Conservation (phyloP, 2,329 filamentous ascomycete species). For the Monosporascus sp. region DNA sequence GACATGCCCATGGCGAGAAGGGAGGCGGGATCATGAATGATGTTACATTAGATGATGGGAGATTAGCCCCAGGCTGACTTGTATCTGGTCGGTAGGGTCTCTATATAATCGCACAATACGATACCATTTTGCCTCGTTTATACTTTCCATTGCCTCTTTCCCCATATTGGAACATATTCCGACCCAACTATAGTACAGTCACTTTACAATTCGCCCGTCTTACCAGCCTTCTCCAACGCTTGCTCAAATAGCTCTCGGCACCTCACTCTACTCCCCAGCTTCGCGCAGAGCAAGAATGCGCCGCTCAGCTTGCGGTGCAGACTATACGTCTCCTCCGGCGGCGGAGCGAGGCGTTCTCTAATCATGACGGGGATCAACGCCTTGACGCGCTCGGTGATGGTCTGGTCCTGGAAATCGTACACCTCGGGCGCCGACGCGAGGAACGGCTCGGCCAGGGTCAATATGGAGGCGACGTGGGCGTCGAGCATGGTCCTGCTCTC, state of each 20-base stretch:
- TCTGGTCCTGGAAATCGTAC: slow-evolving; percentile 92
- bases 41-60: slow-evolving; percentile 15
- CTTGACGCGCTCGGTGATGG: slow-evolving; percentile 90
- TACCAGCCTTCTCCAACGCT: slow-evolving; percentile 36
- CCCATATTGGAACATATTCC: background rate
- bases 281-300: slow-evolving; percentile 86
- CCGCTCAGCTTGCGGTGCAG: slow-evolving; percentile 92
- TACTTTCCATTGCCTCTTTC: slow-evolving; percentile 4
- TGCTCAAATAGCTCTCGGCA: slow-evolving; percentile 75
- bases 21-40: slow-evolving; percentile 16
- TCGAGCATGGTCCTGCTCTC: slow-evolving; percentile 84
- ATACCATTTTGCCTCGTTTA: slow-evolving; percentile 8
- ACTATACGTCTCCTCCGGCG: slow-evolving; percentile 96
- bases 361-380: slow-evolving; percentile 90
- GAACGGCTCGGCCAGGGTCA: slow-evolving; percentile 92
- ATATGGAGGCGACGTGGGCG: slow-evolving; percentile 80
- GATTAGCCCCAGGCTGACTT: no score
- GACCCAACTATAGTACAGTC: background rate
- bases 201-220: slow-evolving; percentile 4
- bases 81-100: no score
- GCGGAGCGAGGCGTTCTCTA: slow-evolving; percentile 77
- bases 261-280: slow-evolving; percentile 73
- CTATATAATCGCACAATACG: background rate
- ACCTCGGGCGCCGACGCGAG: slow-evolving; percentile 66
- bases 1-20: slow-evolving; percentile 56